Conservation (phyloP, 2,329 filamentous ascomycete species). For the Aspergillus sp. region DNA sequence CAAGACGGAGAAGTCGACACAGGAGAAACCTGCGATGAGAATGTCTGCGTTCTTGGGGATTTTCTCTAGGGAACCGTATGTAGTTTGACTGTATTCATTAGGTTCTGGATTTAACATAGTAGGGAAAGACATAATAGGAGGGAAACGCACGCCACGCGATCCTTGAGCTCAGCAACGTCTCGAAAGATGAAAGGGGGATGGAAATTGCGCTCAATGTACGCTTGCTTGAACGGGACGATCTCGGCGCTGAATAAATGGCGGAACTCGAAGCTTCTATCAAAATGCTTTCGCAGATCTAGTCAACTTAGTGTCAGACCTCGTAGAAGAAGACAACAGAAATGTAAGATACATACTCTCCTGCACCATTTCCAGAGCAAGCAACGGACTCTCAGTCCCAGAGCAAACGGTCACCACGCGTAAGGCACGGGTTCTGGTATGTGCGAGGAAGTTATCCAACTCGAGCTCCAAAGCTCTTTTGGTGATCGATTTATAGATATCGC, state of each 20-base stretch:
- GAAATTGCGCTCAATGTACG: constrained; percentile 62
- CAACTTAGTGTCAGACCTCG: background rate
- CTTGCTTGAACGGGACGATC: constrained; percentile 62
- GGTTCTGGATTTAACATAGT: background rate
- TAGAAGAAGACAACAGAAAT: background rate
- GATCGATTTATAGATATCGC: constrained; percentile 30
- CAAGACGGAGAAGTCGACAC: constrained; percentile 69
- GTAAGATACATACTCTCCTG: constrained; percentile 37
- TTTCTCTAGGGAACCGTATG: constrained; percentile 57
- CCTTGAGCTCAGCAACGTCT: constrained; percentile 57
- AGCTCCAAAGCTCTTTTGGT: constrained; percentile 20
- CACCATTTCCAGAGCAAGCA: constrained; percentile 63
- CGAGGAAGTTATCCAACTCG: constrained; percentile 46
- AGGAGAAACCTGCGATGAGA: constrained; percentile 70
- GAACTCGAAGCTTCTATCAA: constrained; percentile 40
- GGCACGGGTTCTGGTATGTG: constrained; percentile 30
- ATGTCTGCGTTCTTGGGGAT: constrained; percentile 62
- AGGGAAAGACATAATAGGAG: background rate
- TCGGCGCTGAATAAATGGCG: constrained; percentile 62
- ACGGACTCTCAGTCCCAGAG: constrained; percentile 72
- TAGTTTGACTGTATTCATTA: constrained; percentile 54
- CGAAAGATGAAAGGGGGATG: constrained; percentile 53
- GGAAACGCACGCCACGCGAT: constrained; percentile 46
- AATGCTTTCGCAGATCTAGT: constrained; percentile 32
- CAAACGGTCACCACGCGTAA: constrained; percentile 69